Conservation (phyloP, 2,329 filamentous ascomycete genomes). For the Stagonosporopsis tanaceti region DNA sequence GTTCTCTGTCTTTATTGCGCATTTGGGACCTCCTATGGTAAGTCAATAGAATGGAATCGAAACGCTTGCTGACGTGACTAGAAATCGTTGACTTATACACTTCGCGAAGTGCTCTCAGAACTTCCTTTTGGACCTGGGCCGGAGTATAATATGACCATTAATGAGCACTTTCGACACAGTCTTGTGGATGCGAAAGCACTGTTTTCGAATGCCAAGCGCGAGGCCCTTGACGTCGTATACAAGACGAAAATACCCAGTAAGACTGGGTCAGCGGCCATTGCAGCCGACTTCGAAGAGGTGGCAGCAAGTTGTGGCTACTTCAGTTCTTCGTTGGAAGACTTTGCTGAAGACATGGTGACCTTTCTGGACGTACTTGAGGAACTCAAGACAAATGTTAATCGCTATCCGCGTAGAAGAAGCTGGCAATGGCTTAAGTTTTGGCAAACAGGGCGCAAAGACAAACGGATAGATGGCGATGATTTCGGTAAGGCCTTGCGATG, state of each 20-base stretch:
- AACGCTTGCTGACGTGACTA: slow-evolving; percentile 41
- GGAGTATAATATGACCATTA: slow-evolving; percentile 74
- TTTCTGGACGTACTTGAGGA: slow-evolving; percentile 88
- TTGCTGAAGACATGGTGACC: slow-evolving; percentile 85
- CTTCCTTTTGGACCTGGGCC: slow-evolving; percentile 78
- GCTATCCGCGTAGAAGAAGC: slow-evolving; percentile 66
- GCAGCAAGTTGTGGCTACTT: slow-evolving; percentile 98
- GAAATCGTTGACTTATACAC: slow-evolving; percentile 90
- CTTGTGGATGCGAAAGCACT: slow-evolving; percentile 80
- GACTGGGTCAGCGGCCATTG: slow-evolving; percentile 73
- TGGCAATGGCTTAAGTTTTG: slow-evolving; percentile 93
- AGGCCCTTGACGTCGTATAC: slow-evolving; percentile 82
- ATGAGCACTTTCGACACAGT: slow-evolving; percentile 81
- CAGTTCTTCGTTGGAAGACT: slow-evolving; percentile 87
- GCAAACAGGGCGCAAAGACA: slow-evolving; percentile 50
- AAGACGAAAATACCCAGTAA: slow-evolving; percentile 76
- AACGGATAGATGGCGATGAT: slow-evolving; percentile 21
- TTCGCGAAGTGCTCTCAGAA: slow-evolving; percentile 88
- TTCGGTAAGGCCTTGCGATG: slow-evolving; percentile 25
- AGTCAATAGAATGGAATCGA: not conserved
- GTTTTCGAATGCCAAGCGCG: slow-evolving; percentile 77
- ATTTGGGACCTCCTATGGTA: slow-evolving; percentile 89
- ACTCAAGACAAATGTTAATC: slow-evolving; percentile 74
- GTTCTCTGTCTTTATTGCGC: slow-evolving; percentile 86
- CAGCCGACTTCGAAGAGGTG: slow-evolving; percentile 96